Base-by-base conservation (phyloP, 768 basidiomycete genomes). In the Tylopilus plumbeoviolaceoides region DNA sequence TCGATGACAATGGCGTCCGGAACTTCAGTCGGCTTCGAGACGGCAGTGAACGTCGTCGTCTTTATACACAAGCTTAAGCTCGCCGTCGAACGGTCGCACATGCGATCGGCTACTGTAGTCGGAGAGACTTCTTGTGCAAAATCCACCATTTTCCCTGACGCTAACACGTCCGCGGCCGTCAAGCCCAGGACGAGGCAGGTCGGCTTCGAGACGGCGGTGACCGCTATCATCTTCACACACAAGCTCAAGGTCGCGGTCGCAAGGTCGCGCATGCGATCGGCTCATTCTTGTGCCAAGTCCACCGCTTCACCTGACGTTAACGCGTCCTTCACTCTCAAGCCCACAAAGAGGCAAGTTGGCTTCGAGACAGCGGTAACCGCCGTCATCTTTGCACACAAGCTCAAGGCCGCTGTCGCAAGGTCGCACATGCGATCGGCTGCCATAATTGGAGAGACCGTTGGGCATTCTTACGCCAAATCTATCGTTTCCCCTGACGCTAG, bases 351-450 rank as follows among this genome's bases (percentile, higher is more conserved):
- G 12, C 52, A 50, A 33, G 60, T 62, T 33, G 53, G 63, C 42
- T 63, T 63, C 18, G 57, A 62, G 51, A 63, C 59, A 15, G 63
- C 53, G 5, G 63, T 63, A 35, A 62, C 53, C 14, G 63, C 63
- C 0, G 43, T 61, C 51, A 39, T 63, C 49, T 64, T 63, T 47
- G 49, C 59, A 4, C 57, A 59, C 18, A 63, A 55, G 43, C 63
- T 63, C 44, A 61, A 64, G 55, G 42, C 44, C 25, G 54, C 60
- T 20, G 59, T 46, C n/a, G 56, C 56, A 25, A 53, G 51, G 7
- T 44, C 62, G 14, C 58, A 35, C 20, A 27, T 7, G 27, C 39
- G 36, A 20, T 40, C 30, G 21, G 23, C 30, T 17, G 17, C n/a
- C 12, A 41, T 50, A 4, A 14, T 44, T 18, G n/a, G 49, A 48